Evolutionary conservation across 176 grass and related monocot species (phyloP).

Genomic region (Carex cristatella): DNA sequence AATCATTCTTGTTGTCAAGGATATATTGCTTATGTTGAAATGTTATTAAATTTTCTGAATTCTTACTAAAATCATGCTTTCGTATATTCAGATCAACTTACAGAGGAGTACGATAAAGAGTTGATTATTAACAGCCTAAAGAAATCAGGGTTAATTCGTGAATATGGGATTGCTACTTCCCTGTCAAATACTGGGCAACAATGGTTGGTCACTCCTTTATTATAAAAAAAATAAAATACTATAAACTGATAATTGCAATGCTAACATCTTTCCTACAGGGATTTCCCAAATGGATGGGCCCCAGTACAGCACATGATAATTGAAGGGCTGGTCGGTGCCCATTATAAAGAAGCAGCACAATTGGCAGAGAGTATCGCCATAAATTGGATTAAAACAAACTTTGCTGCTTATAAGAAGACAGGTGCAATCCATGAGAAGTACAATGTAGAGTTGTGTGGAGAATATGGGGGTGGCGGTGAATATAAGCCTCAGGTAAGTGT

Average conservation of each 20-base stretch:
- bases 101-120: conserved; percentile 24
- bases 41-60: background rate
- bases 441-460: conserved; percentile 55
- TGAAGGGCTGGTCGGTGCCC: conserved; percentile 51
- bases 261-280: conserved; percentile 40
- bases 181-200: conserved; percentile 68
- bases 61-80: background rate
- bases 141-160: conserved; percentile 54
- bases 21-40: background rate
- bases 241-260: background rate
- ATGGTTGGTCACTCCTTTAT: conserved; percentile 46
- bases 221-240: conserved; percentile 7
- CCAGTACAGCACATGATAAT: conserved; percentile 81
- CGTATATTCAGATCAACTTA: conserved; percentile 21
- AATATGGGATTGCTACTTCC: conserved; percentile 80
- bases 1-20: background rate
- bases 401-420: conserved; percentile 54
- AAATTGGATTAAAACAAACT: conserved; percentile 93
- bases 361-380: conserved; percentile 66
- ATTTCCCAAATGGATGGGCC: conserved; percentile 94
- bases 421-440: conserved; percentile 88
- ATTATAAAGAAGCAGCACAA: conserved; percentile 40
- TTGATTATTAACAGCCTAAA: conserved; percentile 56
- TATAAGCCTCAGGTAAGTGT: conserved; percentile 76
- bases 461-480: conserved; percentile 71